These are phyloP conservation scores for Fusarium pseudoanthophilum DNA, from an alignment of 2,329 filamentous ascomycete genomes.

Conservation along the genomic window DNA sequence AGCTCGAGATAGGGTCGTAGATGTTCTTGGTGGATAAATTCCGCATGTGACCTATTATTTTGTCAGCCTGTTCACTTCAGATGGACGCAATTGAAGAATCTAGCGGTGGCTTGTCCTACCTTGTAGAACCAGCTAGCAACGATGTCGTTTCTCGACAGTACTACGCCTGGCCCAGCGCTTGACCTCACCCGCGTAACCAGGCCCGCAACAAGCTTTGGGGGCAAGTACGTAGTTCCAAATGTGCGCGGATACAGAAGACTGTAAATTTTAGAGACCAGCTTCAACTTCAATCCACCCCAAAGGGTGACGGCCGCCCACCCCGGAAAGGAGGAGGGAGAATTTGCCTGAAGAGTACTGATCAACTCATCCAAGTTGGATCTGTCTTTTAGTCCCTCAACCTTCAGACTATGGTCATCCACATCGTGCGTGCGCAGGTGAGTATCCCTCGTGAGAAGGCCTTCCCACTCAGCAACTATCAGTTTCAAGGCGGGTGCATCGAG, in stretches of 20 bases:
- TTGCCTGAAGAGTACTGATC: fast-evolving
- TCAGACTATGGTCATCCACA: fast-evolving
- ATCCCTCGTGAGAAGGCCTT: background rate
- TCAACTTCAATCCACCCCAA: background rate
- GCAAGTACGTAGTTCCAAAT: background rate
- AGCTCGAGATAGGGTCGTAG: background rate
- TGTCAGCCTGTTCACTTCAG: background rate
- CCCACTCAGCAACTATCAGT: background rate
- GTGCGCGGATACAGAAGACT: background rate
- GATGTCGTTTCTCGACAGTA: background rate
- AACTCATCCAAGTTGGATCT: background rate
- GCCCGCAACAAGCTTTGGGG: background rate
- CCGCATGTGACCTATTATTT: fast-evolving
- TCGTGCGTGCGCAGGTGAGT: fast-evolving
- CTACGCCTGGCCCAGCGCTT: background rate
- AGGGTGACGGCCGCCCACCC: background rate
- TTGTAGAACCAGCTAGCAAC: background rate
- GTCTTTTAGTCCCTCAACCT: fast-evolving
- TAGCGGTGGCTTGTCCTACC: fast-evolving
- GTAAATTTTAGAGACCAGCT: fast-evolving
- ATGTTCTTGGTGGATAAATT: fast-evolving
- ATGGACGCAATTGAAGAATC: no score
- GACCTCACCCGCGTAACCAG: background rate
- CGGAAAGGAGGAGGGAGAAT: background rate
- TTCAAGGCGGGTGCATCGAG: background rate